Base-by-base conservation (phyloP, 257 asterid species). In the Marsdenia floribunda region DNA sequence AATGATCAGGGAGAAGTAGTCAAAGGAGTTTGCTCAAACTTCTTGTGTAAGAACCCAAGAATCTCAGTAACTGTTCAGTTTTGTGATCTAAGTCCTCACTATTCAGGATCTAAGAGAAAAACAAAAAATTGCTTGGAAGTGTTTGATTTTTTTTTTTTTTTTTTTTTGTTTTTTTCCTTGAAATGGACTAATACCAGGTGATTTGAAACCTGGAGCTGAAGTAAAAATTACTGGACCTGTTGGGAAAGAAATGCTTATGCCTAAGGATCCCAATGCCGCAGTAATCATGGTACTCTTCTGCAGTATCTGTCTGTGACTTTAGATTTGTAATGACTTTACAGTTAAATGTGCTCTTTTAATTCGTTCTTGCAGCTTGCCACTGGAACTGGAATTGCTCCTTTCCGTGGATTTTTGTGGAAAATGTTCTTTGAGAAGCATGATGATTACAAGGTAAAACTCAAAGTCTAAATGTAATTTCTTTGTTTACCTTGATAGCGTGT, bases 221-320 rank as follows among this genome's bases (percentile, higher is more conserved):
- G 99, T 89, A 79, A 86, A 90, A 75, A 88, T 94, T 58, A 92
- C 99, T 54, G 99, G 99, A 80, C 99, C 97, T 60, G 97, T 94
- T 3, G 99, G 99, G 61, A 94, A 92, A 79, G 99, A 94, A 74
- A 94, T 94, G 99, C 97, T 94, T 74, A 87, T 94, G 97, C 99
- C 99, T 14, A 92, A 87, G 72, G 99, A 94, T 84, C 97, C 96
- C 46, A 93, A 91, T 74, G 97, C 97, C 14, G 91, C 90, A 4
- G 22, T 93, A 40, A 72, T 91, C 7, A 91, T 93, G 98, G 97
- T 93, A 78, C 19, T 77, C 58, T 75, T 29, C 60, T 58, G 0
- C 37, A 55, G 49, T 44, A 11, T 44, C 2, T 44, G 49, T 75
- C 63, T 71, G 65, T 63, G 47, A n/a, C 11, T 64, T 50, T 47